Evolutionary conservation across 2,329 filamentous ascomycete genomes (phyloP).

Genomic region (Diplodia scrobiculata): DNA sequence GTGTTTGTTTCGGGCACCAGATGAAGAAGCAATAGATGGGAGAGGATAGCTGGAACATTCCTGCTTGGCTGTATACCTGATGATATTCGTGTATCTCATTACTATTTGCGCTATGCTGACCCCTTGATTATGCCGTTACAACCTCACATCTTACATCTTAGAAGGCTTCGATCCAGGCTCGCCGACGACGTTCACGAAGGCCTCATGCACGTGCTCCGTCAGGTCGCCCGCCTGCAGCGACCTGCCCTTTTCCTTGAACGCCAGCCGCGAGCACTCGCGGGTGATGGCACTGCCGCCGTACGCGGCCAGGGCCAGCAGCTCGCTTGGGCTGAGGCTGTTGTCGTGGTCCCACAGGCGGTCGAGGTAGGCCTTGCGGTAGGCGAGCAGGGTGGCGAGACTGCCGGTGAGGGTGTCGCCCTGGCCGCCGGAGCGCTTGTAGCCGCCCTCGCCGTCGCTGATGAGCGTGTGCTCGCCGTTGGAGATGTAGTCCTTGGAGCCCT

Average conservation of each 20-base stretch:
- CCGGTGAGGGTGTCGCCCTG: conserved; percentile 96
- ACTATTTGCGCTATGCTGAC: background rate
- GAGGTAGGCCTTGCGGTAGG: conserved; percentile 84
- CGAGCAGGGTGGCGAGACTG: conserved; percentile 81
- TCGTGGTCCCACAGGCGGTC: conserved; percentile 74
- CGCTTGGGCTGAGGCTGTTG: conserved; percentile 57
- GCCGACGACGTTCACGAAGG: conserved; percentile 79
- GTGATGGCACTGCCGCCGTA: conserved; percentile 88
- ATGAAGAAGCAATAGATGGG: background rate
- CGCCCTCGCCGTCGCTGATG: conserved; percentile 75
- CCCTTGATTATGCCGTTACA: background rate
- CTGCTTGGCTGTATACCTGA: background rate
- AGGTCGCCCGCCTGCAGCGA: conserved; percentile 91
- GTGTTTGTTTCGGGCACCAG: background rate
- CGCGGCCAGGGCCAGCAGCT: conserved; percentile 72
- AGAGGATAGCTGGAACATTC: background rate
- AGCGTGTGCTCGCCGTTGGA: conserved; percentile 77
- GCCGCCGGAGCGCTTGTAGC: conserved; percentile 85
- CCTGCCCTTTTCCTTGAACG: conserved; percentile 81
- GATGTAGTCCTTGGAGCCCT: conserved; percentile 80
- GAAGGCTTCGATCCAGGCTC: conserved; percentile 48
- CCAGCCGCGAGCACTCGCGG: conserved; percentile 83
- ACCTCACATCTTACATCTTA: conserved; percentile 1
- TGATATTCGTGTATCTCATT: background rate
- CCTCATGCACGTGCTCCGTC: conserved; percentile 82